phyloP scores from a whole-genome alignment of 139 green algal species.

The Closterium sp. region DNA sequence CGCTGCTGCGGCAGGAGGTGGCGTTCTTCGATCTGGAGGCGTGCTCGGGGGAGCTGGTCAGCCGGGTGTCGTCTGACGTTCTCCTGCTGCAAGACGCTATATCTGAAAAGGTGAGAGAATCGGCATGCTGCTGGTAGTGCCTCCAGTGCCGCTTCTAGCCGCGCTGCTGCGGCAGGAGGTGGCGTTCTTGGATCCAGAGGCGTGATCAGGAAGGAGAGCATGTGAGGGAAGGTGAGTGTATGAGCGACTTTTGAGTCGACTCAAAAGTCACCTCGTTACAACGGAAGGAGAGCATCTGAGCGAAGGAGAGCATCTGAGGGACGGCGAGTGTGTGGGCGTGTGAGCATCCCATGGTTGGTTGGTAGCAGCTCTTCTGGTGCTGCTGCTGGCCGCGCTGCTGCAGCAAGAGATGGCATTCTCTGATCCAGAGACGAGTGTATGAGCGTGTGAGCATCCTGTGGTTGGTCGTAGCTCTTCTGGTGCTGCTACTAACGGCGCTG shows the following conservation, averaged over 20 bases:
- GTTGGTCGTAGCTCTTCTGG: too few relatives aligned
- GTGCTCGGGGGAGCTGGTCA: background rate
- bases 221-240: background rate
- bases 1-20: background rate
- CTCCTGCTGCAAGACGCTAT: slow-evolving; percentile 38
- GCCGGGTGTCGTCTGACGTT: slow-evolving; percentile 14
- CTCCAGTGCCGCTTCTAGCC: too few relatives aligned
- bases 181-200: slow-evolving; percentile 34
- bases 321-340: too few relatives aligned
- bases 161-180: slow-evolving; percentile 47
- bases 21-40: slow-evolving; percentile 19
- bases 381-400: background rate
- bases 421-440: slow-evolving; percentile 1
- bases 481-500: too few relatives aligned
- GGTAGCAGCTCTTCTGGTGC: too few relatives aligned
- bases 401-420: background rate
- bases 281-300: too few relatives aligned
- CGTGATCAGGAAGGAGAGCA: slow-evolving; percentile 7
- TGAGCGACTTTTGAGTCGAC: too few relatives aligned
- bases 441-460: too few relatives aligned
- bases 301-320: too few relatives aligned
- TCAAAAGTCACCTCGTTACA: too few relatives aligned
- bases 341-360: too few relatives aligned
- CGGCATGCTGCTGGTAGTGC: too few relatives aligned
- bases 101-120: slow-evolving; percentile 21